These are phyloP conservation scores for Carex littledalei DNA, from an alignment of 176 grass and related monocot genomes.

Conservation along the genomic window DNA sequence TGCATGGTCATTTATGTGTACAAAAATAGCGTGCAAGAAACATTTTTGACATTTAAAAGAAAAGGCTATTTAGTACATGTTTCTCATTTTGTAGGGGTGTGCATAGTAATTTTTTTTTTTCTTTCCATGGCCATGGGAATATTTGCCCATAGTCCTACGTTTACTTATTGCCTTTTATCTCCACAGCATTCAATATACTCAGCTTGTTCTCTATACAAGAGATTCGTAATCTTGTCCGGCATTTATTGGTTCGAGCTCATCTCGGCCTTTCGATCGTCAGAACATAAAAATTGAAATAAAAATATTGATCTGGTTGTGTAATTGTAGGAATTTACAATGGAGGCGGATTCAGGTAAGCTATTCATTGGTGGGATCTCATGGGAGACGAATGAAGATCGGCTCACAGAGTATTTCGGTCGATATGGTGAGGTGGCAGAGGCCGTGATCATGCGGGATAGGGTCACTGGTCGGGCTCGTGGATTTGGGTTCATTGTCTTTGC, in stretches of 20 bases:
- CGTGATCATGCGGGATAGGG: slow-evolving; percentile 85
- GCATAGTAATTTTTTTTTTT: neutral
- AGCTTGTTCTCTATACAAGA: neutral
- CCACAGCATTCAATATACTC: slow-evolving; percentile 31
- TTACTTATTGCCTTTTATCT: neutral
- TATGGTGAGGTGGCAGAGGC: slow-evolving; percentile 94
- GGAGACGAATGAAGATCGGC: slow-evolving; percentile 92
- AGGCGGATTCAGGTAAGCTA: slow-evolving; percentile 85
- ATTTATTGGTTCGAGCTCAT: slow-evolving; percentile 18
- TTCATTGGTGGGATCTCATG: slow-evolving; percentile 96
- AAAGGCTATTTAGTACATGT: neutral
- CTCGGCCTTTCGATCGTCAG: slow-evolving; percentile 40
- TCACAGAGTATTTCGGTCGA: slow-evolving; percentile 68
- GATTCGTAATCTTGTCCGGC: slow-evolving; percentile 23
- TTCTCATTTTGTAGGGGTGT: neutral
- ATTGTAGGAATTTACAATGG: slow-evolving; percentile 79
- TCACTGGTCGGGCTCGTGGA: slow-evolving; percentile 84
- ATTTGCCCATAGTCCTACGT: neutral
- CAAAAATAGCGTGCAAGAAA: neutral
- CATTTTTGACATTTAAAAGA: neutral
- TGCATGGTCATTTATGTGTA: neutral
- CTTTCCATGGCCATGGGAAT: neutral
- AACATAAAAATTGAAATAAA: slow-evolving; percentile 41
- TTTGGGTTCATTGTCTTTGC: slow-evolving; percentile 90
- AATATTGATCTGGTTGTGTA: slow-evolving; percentile 33